Evolutionary conservation across 2,329 filamentous ascomycete species (phyloP), one percentile per base, ranked within the genome.

Genomic region (Calonectria pteridis): DNA sequence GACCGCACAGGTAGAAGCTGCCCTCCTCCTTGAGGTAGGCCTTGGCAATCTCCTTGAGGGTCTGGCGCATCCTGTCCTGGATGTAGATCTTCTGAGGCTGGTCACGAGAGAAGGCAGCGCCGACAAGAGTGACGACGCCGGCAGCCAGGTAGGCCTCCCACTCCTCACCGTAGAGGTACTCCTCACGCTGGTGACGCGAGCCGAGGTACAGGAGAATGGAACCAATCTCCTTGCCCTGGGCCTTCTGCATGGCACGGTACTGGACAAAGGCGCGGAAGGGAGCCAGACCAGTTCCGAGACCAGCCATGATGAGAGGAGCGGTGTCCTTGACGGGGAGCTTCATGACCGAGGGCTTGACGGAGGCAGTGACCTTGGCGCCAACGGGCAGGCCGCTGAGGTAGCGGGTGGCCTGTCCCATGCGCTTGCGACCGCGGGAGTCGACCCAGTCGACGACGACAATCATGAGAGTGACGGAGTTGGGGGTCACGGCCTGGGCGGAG

Each of bases 231-330:
- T 98, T 96, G 85, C 97, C 97, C 84, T 97, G 95, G n/a, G 95
- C 93, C 88, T 98, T 98, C 84, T 99, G 96, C 92, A 97, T 95
- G 64, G 97, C 97, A 72, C 97, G 96, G 88, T 99, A 97, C 87
- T 99, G 97, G 59, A 98, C 94, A 83, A 99, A 99, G 73, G 97
- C 97, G 77, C 97, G 95, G 95, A 99, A 99, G n/a, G 97, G 97
- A 1, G 97, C 97, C 28, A 99, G 93, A 83, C 97, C 97, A 0
- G 97, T 99, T 76, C 97, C 97, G n/a, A 98, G 93, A 84, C 97
- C 97, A 13, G 97, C 97, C 96, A 99, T 98, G 89, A 99, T 98
- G 83, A 99, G 93, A 50, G 97, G 97, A 62, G 96, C 95, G 46
- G 95, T 97, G 79, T 96, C 93, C 83, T 93, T 93, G 74, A 91